Conservation (phyloP, 139 green algal species). For the Tetratostichococcus sp. region DNA sequence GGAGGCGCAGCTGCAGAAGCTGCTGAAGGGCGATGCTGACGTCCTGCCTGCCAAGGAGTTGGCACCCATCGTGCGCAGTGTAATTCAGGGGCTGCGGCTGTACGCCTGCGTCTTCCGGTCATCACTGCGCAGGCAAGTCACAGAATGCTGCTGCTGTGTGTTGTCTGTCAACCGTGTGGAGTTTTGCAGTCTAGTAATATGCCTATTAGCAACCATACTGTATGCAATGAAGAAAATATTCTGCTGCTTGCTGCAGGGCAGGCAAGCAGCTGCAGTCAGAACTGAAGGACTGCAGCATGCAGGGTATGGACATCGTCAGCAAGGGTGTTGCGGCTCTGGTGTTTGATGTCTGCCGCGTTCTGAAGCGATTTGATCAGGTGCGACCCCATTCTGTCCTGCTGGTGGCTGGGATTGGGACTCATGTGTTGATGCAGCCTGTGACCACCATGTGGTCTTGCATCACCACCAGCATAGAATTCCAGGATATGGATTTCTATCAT, state of each 20-base stretch:
- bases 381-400: too few relatives aligned
- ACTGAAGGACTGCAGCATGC: neutral
- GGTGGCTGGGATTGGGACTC: too few relatives aligned
- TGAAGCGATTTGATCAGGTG: neutral
- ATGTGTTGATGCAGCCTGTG: too few relatives aligned
- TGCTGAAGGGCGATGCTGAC: neutral
- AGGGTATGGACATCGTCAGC: neutral
- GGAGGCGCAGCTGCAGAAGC: neutral
- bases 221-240: too few relatives aligned
- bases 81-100: slow-evolving; percentile 9
- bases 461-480: too few relatives aligned
- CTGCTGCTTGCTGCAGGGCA: too few relatives aligned
- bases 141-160: neutral
- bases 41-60: neutral
- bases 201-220: too few relatives aligned
- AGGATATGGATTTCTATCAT: too few relatives aligned
- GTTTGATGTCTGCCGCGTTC: neutral
- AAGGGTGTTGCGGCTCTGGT: neutral
- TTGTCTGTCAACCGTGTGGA: too few relatives aligned
- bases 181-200: too few relatives aligned
- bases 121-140: neutral
- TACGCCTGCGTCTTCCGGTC: slow-evolving; percentile 7
- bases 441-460: too few relatives aligned
- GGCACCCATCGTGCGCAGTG: neutral
- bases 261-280: neutral